phyloP scores from a whole-genome alignment of 495 filamentous ascomycete species.

The Penicillium chermesinum region DNA sequence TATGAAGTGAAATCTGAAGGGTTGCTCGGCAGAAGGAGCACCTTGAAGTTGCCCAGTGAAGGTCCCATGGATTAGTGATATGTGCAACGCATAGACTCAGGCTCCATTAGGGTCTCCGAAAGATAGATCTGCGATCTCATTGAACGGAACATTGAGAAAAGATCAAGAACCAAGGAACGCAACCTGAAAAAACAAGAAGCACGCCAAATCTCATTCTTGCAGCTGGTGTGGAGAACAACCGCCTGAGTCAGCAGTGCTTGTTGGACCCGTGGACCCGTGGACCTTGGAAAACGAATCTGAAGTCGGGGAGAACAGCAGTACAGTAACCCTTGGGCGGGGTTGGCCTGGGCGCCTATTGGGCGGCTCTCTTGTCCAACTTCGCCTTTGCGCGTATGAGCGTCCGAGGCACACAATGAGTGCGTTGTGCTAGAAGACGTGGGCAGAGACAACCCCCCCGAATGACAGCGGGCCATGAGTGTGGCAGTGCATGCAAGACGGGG shows the following conservation, averaged over 20 bases:
- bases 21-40: too few species aligned
- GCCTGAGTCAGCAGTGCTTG: constrained; percentile 15
- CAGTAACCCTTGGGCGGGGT: too few species aligned
- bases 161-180: constrained; percentile 5
- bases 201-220: constrained; percentile 6
- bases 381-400: too few species aligned
- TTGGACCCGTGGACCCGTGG: too few species aligned
- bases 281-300: not conserved
- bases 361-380: not conserved
- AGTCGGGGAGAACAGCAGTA: not conserved
- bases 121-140: too few species aligned
- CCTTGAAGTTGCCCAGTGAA: too few species aligned
- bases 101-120: too few species aligned
- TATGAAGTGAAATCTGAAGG: not conserved
- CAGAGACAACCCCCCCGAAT: constrained; percentile 16
- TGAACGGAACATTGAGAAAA: not conserved
- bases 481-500: constrained; percentile 42
- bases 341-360: too few species aligned
- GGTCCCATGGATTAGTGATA: too few species aligned
- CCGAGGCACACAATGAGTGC: too few species aligned
- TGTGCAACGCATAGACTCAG: too few species aligned
- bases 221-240: constrained; percentile 18
- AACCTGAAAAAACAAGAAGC: constrained; percentile 6
- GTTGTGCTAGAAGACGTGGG: not conserved
- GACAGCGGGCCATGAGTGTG: constrained; percentile 38